A percentile compares a stretch with the other conserved stretches of the same genome.
phyloP scores from a whole-genome alignment of 768 basidiomycete species.

The Trametes gibbosa region DNA sequence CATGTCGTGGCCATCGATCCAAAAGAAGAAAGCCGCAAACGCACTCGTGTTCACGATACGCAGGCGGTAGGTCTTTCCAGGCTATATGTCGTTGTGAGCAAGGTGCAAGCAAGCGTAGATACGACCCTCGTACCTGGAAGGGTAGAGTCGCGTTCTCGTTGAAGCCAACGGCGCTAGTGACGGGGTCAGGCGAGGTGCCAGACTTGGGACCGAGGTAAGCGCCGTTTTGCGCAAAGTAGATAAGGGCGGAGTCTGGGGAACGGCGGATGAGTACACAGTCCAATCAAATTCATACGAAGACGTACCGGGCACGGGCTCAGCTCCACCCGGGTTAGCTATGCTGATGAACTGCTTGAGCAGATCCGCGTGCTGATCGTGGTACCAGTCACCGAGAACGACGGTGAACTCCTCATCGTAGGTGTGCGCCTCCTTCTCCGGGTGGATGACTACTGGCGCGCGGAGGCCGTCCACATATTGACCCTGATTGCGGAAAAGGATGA shows the following conservation, averaged over 20 bases:
- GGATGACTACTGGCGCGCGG: constrained; percentile 81
- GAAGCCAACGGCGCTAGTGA: constrained; percentile 67
- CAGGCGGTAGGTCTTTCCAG: constrained; percentile 89
- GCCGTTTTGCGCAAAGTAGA: constrained; percentile 80
- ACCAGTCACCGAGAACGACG: constrained; percentile 88
- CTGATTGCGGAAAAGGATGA: constrained; percentile 29
- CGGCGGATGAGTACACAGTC: neutral
- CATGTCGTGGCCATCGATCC: constrained; percentile 90
- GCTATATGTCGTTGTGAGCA: constrained; percentile 18
- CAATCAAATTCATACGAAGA: neutral
- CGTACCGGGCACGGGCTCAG: constrained; percentile 84
- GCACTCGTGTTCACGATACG: constrained; percentile 84
- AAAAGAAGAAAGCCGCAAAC: constrained; percentile 76
- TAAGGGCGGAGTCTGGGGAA: constrained; percentile 63
- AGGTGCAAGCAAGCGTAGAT: too few relatives aligned
- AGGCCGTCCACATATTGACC: constrained; percentile 94
- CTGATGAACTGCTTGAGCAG: constrained; percentile 68
- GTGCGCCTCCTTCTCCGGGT: constrained; percentile 62
- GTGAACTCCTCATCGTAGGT: constrained; percentile 90
- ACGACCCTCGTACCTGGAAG: constrained; percentile 53
- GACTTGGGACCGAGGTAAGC: constrained; percentile 63
- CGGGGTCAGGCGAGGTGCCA: constrained; percentile 44
- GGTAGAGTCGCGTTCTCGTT: constrained; percentile 84
- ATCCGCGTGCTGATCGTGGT: constrained; percentile 68
- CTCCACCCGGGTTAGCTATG: constrained; percentile 75